Evolutionary conservation across 2,329 filamentous ascomycete species (phyloP).

Genomic region (Phialemonium atrogriseum): DNA sequence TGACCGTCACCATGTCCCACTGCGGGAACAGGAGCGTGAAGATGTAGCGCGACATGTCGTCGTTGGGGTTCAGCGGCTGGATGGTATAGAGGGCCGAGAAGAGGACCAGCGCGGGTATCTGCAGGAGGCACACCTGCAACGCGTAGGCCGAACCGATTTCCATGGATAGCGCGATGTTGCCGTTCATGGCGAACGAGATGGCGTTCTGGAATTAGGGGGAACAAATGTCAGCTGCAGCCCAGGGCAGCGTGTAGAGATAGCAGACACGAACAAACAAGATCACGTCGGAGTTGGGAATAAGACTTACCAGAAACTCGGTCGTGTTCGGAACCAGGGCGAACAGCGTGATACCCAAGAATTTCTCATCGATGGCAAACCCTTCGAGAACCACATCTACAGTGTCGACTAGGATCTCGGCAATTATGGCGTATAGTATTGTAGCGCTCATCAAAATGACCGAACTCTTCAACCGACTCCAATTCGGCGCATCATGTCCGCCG

Average conservation of each 20-base stretch:
- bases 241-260: conserved; percentile 4
- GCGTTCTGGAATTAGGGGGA: conserved; percentile 58
- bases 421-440: conserved; percentile 88
- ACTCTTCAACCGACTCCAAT: conserved; percentile 92
- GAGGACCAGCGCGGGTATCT: conserved; percentile 86
- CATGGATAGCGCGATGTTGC: conserved; percentile 97
- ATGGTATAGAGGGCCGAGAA: conserved; percentile 71
- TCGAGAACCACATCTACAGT: conserved; percentile 95
- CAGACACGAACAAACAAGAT: conserved; percentile 1
- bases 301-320: conserved; percentile 83
- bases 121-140: conserved; percentile 87
- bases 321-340: conserved; percentile 97
- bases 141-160: conserved; percentile 98
- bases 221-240: background rate
- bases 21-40: conserved; percentile 93
- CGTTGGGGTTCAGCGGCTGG: conserved; percentile 24
- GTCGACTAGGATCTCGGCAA: conserved; percentile 93
- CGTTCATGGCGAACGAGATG: conserved; percentile 99
- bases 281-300: conserved; percentile 1
- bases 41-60: conserved; percentile 48
- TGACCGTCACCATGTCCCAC: conserved; percentile 98
- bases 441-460: conserved; percentile 80
- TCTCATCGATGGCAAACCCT: conserved; percentile 87
- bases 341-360: conserved; percentile 92
- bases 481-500: conserved; percentile 93